A percentile compares a stretch with the other conserved stretches of the same genome.
Evolutionary conservation across 2,329 filamentous ascomycete species (phyloP).

Genomic region (Bipolaris gigantea): DNA sequence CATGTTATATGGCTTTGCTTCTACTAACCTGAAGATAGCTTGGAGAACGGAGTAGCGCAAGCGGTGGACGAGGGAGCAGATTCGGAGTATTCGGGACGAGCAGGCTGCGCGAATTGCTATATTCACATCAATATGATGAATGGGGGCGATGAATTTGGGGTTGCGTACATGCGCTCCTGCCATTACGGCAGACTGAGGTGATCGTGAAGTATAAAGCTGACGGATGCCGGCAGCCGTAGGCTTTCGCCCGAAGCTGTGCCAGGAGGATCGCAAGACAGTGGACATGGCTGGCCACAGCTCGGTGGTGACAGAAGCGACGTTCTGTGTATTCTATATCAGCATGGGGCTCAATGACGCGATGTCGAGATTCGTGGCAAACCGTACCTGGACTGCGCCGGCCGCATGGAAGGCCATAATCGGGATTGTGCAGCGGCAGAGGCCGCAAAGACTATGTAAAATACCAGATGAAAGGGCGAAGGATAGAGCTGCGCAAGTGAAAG

Average conservation of each 20-base stretch:
- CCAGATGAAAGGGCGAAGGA: constrained; percentile 23
- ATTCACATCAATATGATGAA: constrained; percentile 9
- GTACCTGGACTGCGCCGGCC: constrained; percentile 52
- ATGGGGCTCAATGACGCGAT: constrained; percentile 21
- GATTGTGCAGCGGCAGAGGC: constrained; percentile 34
- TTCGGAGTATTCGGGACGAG: constrained; percentile 7
- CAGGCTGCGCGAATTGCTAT: constrained; percentile 15
- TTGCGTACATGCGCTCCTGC: constrained; percentile 3
- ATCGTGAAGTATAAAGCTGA: constrained; percentile 22
- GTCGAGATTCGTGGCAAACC: constrained; percentile 38
- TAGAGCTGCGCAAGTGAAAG: constrained; percentile 22
- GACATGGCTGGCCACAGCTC: constrained; percentile 49
- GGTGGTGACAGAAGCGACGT: constrained; percentile 44
- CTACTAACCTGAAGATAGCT: constrained; percentile 28
- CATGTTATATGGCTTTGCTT: not conserved
- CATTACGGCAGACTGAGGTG: constrained; percentile 6
- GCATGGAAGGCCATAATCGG: constrained; percentile 56
- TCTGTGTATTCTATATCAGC: constrained; percentile 44
- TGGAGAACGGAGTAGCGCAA: constrained; percentile 18
- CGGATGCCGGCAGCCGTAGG: constrained; percentile 23
- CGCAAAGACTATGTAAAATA: constrained; percentile 24
- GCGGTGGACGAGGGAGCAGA: constrained; percentile 11
- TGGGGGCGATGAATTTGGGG: not conserved
- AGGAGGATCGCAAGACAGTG: constrained; percentile 40
- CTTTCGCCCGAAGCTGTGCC: constrained; percentile 33